Conservation (phyloP, 2,329 filamentous ascomycete species). For the Microdochium trichocladiopsis region DNA sequence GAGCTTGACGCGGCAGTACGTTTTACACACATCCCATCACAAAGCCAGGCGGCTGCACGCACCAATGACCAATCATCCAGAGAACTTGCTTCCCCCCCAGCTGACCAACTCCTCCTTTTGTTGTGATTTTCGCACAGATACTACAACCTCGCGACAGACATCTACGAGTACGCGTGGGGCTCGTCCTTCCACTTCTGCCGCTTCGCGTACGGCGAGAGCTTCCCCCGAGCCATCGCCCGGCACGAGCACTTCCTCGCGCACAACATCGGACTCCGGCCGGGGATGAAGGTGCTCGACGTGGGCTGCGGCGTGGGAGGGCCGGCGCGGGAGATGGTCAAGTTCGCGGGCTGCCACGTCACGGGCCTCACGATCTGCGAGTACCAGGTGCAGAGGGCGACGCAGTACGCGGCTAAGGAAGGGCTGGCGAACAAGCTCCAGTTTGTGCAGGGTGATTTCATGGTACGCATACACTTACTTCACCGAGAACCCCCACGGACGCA, state of each 20-base stretch:
- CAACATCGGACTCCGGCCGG: conserved; percentile 58
- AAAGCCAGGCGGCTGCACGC: too few relatives aligned
- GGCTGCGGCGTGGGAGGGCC: conserved; percentile 74
- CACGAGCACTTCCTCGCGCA: conserved; percentile 74
- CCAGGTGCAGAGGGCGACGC: conserved; percentile 66
- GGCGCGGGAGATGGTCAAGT: conserved; percentile 67
- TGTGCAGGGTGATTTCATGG: conserved; percentile 73
- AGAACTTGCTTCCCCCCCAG: too few relatives aligned
- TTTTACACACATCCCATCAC: conserved; percentile 5
- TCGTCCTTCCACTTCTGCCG: conserved; percentile 74
- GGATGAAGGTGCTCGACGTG: conserved; percentile 66
- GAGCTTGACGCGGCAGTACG: conserved; percentile 63
- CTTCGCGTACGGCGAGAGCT: conserved; percentile 62
- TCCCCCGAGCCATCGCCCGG: conserved; percentile 65
- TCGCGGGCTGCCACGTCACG: conserved; percentile 60
- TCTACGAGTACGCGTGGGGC: conserved; percentile 73
- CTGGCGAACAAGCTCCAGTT: conserved; percentile 58
- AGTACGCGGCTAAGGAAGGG: conserved; percentile 60
- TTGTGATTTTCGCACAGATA: conserved; percentile 37
- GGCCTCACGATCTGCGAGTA: conserved; percentile 79
- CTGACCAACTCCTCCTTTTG: conserved; percentile 1
- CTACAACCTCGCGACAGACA: conserved; percentile 67
- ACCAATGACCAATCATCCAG: too few relatives aligned
- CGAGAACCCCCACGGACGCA: too few relatives aligned
- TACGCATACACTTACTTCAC: too few relatives aligned